Conservation (phyloP, 257 asterid species). For the Solanum dulcamara region DNA sequence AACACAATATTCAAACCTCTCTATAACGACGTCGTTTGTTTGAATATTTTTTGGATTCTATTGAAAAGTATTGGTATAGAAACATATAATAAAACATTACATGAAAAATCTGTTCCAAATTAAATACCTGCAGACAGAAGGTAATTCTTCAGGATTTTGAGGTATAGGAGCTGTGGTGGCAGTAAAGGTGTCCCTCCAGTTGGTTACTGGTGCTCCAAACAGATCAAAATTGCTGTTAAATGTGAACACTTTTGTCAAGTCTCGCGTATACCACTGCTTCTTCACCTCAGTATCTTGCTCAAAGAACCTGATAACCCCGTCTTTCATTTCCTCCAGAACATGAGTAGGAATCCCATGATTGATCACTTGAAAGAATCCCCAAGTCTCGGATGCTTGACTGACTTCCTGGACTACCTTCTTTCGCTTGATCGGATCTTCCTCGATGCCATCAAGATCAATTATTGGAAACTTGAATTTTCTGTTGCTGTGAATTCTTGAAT, state of each 20-base stretch:
- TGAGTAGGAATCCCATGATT: conserved; percentile 2
- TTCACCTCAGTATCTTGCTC: conserved; percentile 2
- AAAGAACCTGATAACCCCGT: background rate
- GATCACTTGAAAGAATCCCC: conserved; percentile 9
- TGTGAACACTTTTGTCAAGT: background rate
- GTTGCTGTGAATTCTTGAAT: background rate
- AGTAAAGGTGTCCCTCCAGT: background rate
- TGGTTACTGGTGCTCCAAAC: background rate
- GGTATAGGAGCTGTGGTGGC: background rate
- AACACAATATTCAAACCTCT: background rate
- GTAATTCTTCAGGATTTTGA: background rate
- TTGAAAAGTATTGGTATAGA: background rate
- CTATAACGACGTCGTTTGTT: background rate
- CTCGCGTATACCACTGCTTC: background rate
- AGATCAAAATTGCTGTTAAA: background rate
- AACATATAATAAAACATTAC: background rate
- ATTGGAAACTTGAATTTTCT: background rate
- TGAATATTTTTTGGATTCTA: background rate
- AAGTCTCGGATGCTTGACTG: background rate
- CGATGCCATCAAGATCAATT: background rate
- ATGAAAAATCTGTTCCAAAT: background rate
- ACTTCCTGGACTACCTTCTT: background rate
- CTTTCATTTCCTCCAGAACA: background rate
- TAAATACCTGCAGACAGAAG: background rate
- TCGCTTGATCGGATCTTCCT: background rate